A percentile compares a stretch with the other conserved stretches of the same genome.
These are phyloP conservation scores for Euphorbia schlechtendalii DNA, from an alignment of 441 rosid species.

Conservation along the genomic window DNA sequence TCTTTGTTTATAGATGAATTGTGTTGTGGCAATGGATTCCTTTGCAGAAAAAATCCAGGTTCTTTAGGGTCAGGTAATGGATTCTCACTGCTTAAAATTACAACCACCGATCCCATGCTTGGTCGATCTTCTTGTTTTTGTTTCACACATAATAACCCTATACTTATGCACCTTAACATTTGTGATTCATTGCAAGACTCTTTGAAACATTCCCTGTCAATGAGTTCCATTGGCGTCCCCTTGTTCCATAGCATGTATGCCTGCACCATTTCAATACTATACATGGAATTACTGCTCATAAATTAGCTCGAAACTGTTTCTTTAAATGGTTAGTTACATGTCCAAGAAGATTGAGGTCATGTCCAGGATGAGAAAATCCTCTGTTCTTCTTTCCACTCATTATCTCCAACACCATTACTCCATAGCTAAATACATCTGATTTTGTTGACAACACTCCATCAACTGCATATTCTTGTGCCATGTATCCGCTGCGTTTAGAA, in stretches of 20 bases:
- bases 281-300: too few species aligned
- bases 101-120: conserved; percentile 30
- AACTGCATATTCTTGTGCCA: background rate
- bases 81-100: conserved; percentile 29
- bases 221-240: too few species aligned
- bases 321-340: background rate
- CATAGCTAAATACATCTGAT: conserved; percentile 19
- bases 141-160: conserved; percentile 38
- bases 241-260: too few species aligned
- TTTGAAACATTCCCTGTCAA: too few species aligned
- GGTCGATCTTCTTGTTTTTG: conserved; percentile 30
- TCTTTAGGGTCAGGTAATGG: conserved; percentile 25
- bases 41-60: conserved; percentile 26
- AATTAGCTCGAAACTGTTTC: too few species aligned
- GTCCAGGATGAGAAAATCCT: conserved; percentile 12
- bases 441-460: conserved; percentile 19
- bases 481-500: conserved; percentile 1
- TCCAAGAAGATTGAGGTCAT: conserved; percentile 17
- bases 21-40: too few species aligned
- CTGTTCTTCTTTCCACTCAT: conserved; percentile 20
- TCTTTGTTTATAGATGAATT: too few species aligned
- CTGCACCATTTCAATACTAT: too few species aligned
- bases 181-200: background rate
- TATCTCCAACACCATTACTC: conserved; percentile 17
- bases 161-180: conserved; percentile 22